Evolutionary conservation across 2,329 filamentous ascomycete genomes (phyloP), one percentile per base, ranked within the genome.

Genomic region (Cryoendolithus antarcticus): DNA sequence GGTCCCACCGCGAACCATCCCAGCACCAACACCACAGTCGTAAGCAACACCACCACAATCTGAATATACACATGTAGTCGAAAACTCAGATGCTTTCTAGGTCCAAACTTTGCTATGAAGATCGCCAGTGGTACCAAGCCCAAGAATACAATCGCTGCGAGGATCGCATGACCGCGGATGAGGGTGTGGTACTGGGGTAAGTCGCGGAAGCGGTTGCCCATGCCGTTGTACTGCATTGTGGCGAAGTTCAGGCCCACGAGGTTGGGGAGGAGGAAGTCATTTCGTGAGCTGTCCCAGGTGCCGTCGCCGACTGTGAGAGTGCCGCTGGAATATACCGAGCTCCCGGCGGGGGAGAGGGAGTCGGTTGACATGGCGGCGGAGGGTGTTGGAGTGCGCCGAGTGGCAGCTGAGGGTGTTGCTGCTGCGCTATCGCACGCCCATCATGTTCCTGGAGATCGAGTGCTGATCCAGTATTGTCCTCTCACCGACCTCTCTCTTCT

Each of bases 171-270:
- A 29, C 75, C 82, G 21, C 70, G 63, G 39, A 93, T 72, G 34
- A 89, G 68, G 21, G 60, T 64, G 53, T 84, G 80, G 56, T 93
- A 93, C 52, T 82, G 72, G 8, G 69, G 57, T 46, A 86, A 61
- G 8, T 72, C 74, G 37, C 74, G 69, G 59, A 89, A 89, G 42
- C 83, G 77, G 57, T 86, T 88, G 43, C 77, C 82, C 83, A 89
- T 88, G 58, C 83, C 84, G 72, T 91, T 91, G 63, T 86, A 86
- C 57, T 72, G 77, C 77, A 84, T 88, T 5, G 83, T 88, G 37
- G 80, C 80, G 58, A 85, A 84, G 56, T 86, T 84, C 47, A 85
- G 62, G 6, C 82, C 82, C 52, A 79, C 68, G 34, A 91, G 64
- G 54, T 86, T 86, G 29, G 84, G 84, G 37, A 91, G 64, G 39